Evolutionary conservation across 805 yeast species (phyloP).

Genomic region (Hanseniaspora occidentalis): DNA sequence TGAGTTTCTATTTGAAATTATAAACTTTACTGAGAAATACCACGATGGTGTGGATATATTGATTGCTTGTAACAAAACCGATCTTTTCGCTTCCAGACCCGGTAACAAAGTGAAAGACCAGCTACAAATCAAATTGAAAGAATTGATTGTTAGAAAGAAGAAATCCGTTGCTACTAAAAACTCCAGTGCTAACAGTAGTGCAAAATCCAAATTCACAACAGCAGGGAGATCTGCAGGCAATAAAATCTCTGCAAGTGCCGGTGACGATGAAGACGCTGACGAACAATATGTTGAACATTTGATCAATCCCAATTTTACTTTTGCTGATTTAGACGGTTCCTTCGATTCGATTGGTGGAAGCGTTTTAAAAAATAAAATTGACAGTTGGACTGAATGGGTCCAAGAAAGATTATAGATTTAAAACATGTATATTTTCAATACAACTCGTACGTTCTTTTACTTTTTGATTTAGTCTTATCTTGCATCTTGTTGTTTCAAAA

Average conservation of each 20-base stretch:
- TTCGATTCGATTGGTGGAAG: slow-evolving; percentile 66
- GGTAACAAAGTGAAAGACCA: slow-evolving; percentile 42
- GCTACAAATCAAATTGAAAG: slow-evolving; percentile 53
- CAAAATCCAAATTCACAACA: slow-evolving; percentile 2
- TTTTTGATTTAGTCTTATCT: no score
- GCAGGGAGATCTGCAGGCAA: slow-evolving; percentile 6
- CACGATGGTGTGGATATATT: slow-evolving; percentile 63
- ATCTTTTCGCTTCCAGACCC: slow-evolving; percentile 74
- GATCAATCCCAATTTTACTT: slow-evolving; percentile 38
- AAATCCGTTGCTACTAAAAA: slow-evolving; percentile 34
- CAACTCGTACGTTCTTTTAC: no score
- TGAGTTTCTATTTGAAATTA: slow-evolving; percentile 42
- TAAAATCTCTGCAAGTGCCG: slow-evolving; percentile 6
- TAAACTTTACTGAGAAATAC: slow-evolving; percentile 46
- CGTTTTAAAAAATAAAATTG: slow-evolving; percentile 41
- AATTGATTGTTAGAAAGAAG: slow-evolving; percentile 33
- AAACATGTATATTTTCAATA: no score
- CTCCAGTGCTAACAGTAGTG: slow-evolving; percentile 12
- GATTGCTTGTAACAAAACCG: slow-evolving; percentile 76
- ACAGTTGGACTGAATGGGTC: slow-evolving; percentile 67
- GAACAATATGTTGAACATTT: slow-evolving; percentile 22
- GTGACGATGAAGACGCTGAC: slow-evolving; percentile 14
- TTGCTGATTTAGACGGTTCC: slow-evolving; percentile 60
- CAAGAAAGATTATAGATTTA: slow-evolving; percentile 39
- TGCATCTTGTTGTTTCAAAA: no score